Evolutionary conservation across 768 basidiomycete species (phyloP), one percentile per base, ranked within the genome.

Genomic region (Russula sp.): DNA sequence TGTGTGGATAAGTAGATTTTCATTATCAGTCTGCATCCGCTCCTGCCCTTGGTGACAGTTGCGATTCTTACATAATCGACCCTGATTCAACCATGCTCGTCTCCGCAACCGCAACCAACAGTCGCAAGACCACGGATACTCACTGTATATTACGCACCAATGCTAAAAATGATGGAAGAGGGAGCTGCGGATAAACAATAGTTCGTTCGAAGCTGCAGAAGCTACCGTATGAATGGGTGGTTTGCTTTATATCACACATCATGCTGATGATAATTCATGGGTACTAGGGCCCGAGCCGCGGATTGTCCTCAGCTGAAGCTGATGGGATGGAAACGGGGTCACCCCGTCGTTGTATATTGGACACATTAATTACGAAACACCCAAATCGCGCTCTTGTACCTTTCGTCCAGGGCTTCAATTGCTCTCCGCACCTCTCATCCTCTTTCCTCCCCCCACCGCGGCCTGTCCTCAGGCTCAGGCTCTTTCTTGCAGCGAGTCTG

Each of bases 401-500:
- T n/a, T 54, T 34, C 34, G 52, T n/a, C n/a, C 32, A 11, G 7
- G n/a, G 52, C 20, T 22, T 24, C 49, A 50, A 50, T 11, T 8
- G 3, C 24, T 3, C 9, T 10, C 20, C 30, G 30, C 42, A 52
- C n/a, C 30, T 18, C 30, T n/a, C 30, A n/a, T 32, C 22, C 26
- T 32, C 32, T 54, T 22, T 55, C 8, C 22, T 18, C 7, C 32
- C n/a, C 5, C 22, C n/a, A 20, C 53, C 53, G 22, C 22, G 22
- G 53, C 36, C 36, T 13, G 22, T 22, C 36, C 22, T 16, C 18
- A 18, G 28, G 28, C 28, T 30, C 28, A 30, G 38, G 38, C 9
- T 3, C 34, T 18, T 8, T 55, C n/a, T 52, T 32, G 53, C 53
- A 55, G 53, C 53, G 7, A 55, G 53, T 38, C 53, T 55, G 53